Percentiles rank a stretch among this genome's conserved stretches.
Evolutionary conservation across 2,329 filamentous ascomycete genomes (phyloP).

Genomic region (Gliomastix tumulicola): DNA sequence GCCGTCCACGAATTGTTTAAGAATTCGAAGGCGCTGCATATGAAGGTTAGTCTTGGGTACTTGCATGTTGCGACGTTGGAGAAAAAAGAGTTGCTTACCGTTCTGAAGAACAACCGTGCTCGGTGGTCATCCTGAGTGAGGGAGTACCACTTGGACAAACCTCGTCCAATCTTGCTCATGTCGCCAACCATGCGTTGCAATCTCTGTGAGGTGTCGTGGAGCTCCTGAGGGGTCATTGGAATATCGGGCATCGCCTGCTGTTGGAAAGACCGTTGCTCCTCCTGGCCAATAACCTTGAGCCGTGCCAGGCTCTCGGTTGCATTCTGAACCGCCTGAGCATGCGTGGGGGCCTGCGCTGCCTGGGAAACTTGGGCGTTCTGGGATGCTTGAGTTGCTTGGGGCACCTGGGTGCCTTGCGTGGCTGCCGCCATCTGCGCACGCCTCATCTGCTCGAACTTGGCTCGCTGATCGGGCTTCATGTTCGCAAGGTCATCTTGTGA

Average conservation of each 20-base stretch:
- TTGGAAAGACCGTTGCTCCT: constrained; percentile 29
- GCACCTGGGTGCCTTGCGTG: constrained; percentile 10
- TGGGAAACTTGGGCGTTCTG: too few relatives aligned
- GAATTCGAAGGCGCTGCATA: constrained; percentile 44
- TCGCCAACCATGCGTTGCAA: constrained; percentile 31
- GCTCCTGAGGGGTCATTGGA: constrained; percentile 35
- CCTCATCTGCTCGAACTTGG: constrained; percentile 31
- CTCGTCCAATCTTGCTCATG: constrained; percentile 35
- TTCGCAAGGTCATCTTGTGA: constrained; percentile 24
- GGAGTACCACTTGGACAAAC: constrained; percentile 39
- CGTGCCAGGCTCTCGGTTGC: constrained; percentile 17
- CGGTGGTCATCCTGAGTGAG: constrained; percentile 40
- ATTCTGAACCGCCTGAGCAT: too few relatives aligned
- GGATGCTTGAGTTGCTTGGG: too few relatives aligned
- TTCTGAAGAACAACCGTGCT: constrained; percentile 44
- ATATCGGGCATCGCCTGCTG: constrained; percentile 37
- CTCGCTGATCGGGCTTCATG: constrained; percentile 36
- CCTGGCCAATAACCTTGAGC: constrained; percentile 26
- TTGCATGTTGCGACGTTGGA: too few relatives aligned
- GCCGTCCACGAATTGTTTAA: constrained; percentile 45
- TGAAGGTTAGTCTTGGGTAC: too few relatives aligned
- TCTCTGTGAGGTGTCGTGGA: constrained; percentile 34
- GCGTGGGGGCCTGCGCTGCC: too few relatives aligned
- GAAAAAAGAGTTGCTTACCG: too few relatives aligned
- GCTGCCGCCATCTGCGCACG: too few relatives aligned